Conservation (phyloP, 2,329 filamentous ascomycete genomes). For the Trichoderma sp. region DNA sequence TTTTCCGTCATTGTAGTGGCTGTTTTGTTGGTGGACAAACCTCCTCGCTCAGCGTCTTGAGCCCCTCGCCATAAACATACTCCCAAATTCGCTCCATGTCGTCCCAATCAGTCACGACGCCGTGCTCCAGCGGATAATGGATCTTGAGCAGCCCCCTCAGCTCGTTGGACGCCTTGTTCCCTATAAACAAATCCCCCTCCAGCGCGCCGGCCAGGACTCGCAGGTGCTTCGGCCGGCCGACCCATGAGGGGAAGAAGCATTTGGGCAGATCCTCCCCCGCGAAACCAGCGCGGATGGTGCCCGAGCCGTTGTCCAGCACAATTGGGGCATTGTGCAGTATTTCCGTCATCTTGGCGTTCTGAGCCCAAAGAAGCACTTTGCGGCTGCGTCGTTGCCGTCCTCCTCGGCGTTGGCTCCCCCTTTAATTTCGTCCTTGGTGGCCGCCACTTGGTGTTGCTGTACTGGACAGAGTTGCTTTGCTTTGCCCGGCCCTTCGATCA, state of each 20-base stretch:
- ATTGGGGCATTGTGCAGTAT: slow-evolving; percentile 93
- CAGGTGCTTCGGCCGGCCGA: slow-evolving; percentile 91
- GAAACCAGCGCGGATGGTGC: slow-evolving; percentile 95
- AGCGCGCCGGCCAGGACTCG: slow-evolving; percentile 93
- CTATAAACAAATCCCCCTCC: slow-evolving; percentile 96
- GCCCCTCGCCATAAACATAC: slow-evolving; percentile 90
- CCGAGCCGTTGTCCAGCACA: slow-evolving; percentile 97
- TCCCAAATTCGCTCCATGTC: slow-evolving; percentile 99
- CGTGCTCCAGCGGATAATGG: slow-evolving; percentile 90
- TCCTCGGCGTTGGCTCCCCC: slow-evolving; percentile 3
- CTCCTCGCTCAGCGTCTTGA: slow-evolving; percentile 97
- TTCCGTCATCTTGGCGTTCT: slow-evolving; percentile 47
- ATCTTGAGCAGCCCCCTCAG: slow-evolving; percentile 93
- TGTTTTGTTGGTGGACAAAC: slow-evolving; percentile 41
- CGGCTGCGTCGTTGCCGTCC: neutral
- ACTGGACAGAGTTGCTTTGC: neutral
- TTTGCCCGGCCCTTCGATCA: slow-evolving; percentile 7
- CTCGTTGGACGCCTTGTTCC: slow-evolving; percentile 81
- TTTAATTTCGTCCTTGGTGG: neutral
- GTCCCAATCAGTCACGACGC: slow-evolving; percentile 98
- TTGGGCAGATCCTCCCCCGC: slow-evolving; percentile 94
- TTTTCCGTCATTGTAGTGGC: neutral
- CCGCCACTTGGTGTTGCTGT: neutral
- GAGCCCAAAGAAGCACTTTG: neutral
- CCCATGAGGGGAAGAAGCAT: slow-evolving; percentile 96